Evolutionary conservation across 805 yeast species (phyloP), one percentile per base, ranked within the genome.

Genomic region (Yarrowia hollandica): DNA sequence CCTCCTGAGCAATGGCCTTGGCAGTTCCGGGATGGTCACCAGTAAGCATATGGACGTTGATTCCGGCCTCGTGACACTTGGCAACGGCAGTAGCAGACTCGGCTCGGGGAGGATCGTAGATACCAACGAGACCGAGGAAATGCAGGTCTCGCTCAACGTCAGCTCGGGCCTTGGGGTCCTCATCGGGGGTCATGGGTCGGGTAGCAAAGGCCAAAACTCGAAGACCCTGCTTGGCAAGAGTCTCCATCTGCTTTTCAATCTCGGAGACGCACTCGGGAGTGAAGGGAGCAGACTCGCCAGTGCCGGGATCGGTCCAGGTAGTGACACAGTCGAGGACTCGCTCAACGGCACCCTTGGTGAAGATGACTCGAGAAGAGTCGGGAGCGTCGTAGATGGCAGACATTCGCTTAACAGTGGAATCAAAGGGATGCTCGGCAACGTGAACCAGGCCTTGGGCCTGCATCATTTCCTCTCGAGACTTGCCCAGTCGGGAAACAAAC

Each of bases 11-110:
- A 74, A 86, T 86, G 4, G 91, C 89, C 60, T 76, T 75, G 15
- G 92, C 92, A 39, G 92, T 86, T 33, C 85, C 85, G 9, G 86
- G 87, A 66, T 85, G 90, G 68, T 86, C 92, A 63, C 92, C 92
- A 16, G 92, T 86, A 37, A 87, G 78, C 92, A 86, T 86, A 65
- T 83, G 89, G 44, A 86, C 91, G 63, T 83, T 82, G 64, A 86
- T 83, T 62, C 92, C 92, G 14, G 92, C 92, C 48, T 70, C 75
- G 67, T 85, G 90, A 70, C 91, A 86, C 61, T 74, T 70, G 65
- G 79, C 79, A 19, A 86, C 91, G 5, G 88, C 80, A 11, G 75
- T 80, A 10, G 82, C 80, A 14, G 89, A 81, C 72, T 86, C 91
- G 11, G 75, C 73, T 66, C 92, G 77, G 60, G 92, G 92, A 16